These are phyloP conservation scores for Aristolochia californica DNA, from an alignment of 164 flowering plant genomes.

Conservation along the genomic window DNA sequence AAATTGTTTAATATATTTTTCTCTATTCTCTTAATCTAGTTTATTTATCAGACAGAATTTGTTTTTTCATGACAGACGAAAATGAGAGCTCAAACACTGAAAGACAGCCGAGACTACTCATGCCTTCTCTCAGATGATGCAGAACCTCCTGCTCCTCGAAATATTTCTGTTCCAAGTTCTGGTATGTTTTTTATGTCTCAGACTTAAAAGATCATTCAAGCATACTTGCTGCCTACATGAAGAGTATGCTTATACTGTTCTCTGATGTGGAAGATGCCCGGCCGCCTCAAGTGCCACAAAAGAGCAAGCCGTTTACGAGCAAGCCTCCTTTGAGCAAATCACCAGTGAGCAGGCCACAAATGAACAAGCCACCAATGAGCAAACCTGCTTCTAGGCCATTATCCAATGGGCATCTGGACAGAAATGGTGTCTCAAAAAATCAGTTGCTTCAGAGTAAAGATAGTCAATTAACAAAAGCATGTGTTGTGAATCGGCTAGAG, in stretches of 20 bases:
- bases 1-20: neutral
- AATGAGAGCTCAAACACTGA: constrained; percentile 51
- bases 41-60: neutral
- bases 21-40: neutral
- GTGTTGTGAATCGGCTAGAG: constrained; percentile 27
- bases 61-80: constrained; percentile 26
- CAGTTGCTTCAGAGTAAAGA: constrained; percentile 21
- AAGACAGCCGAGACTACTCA: constrained; percentile 78
- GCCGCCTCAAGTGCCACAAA: constrained; percentile 33
- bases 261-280: constrained; percentile 69
- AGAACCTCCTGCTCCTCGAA: constrained; percentile 42
- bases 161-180: constrained; percentile 23
- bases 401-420: too few species aligned
- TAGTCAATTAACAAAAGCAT: constrained; percentile 13
- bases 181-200: constrained; percentile 31
- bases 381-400: too few species aligned
- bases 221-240: constrained; percentile 21
- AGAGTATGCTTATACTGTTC: constrained; percentile 45
- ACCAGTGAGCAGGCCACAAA: too few species aligned
- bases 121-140: constrained; percentile 81
- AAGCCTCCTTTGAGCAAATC: too few species aligned
- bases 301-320: too few species aligned
- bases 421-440: constrained; percentile 12
- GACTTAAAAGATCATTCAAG: constrained; percentile 10
- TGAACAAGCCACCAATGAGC: too few species aligned